Conservation (phyloP, 1,284 basidiomycete species). For the Exobasidium rhododendri region DNA sequence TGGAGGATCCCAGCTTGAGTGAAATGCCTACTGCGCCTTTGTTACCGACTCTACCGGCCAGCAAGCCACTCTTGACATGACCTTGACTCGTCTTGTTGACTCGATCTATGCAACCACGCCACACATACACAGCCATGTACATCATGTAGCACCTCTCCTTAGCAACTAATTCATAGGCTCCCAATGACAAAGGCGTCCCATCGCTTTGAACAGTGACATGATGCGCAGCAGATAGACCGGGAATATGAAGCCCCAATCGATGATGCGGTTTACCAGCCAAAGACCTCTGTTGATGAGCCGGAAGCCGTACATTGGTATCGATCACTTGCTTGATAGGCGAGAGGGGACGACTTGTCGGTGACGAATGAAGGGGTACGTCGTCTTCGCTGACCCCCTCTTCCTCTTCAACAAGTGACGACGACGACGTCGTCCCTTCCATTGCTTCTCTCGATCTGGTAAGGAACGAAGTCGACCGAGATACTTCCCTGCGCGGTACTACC, state of each 20-base stretch:
- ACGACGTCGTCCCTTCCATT: background rate
- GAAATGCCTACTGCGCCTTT: slow-evolving; percentile 74
- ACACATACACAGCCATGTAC: slow-evolving; percentile 61
- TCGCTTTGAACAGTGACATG: slow-evolving; percentile 21
- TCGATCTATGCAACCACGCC: slow-evolving; percentile 41
- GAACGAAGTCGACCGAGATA: background rate
- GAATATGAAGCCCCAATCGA: slow-evolving; percentile 12
- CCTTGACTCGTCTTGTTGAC: slow-evolving; percentile 57
- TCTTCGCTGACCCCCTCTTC: background rate
- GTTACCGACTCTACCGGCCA: slow-evolving; percentile 79
- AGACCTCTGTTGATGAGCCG: slow-evolving; percentile 14
- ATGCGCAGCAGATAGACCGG: slow-evolving; percentile 12
- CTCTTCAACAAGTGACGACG: background rate
- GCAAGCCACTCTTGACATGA: slow-evolving; percentile 77
- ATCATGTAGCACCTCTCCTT: slow-evolving; percentile 73
- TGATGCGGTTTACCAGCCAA: background rate
- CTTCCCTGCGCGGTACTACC: slow-evolving; percentile 9
- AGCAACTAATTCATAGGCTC: slow-evolving; percentile 71
- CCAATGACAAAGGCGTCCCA: slow-evolving; percentile 31
- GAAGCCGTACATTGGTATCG: slow-evolving; percentile 26
- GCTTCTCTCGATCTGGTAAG: background rate
- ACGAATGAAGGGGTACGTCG: background rate
- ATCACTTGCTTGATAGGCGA: slow-evolving; percentile 16
- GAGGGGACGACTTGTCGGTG: background rate
- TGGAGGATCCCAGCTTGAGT: slow-evolving; percentile 68